Base-by-base conservation (phyloP, 2,329 filamentous ascomycete genomes). In the Fusarium brachygibbosum region DNA sequence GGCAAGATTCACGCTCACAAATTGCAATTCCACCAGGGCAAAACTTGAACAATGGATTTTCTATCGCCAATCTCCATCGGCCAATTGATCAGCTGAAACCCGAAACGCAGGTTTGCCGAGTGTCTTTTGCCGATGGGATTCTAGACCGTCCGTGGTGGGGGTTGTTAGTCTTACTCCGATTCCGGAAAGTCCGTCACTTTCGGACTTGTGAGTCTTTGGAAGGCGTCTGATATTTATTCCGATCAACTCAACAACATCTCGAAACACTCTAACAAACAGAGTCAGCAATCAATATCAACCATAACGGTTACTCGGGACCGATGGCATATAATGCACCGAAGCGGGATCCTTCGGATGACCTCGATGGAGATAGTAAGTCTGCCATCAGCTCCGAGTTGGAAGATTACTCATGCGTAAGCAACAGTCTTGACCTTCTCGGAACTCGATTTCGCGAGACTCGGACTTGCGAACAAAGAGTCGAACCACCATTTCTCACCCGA, bases 351-450 rank as follows among this genome's bases (percentile, higher is more conserved):
- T 42, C 31, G 34, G 66, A 68, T 19, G 52, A 68, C 8, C 38
- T 68, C 2, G 66, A 62, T 3, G 66, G 66, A 2, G 66, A 68
- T 21, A 68, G 66, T 69, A 29, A 69, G 66, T 9, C 21, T 4
- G 12, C 6, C 14, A 8, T 28, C 5, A n/a, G 13, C 2, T 8
- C 4, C 5, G 4, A 6, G 3, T 19, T 21, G 41, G 50, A 38
- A 23, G 16, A 14, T 5, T 21, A 31, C 65, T 68, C 37, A 68
- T 38, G 23, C 31, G 13, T 17, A 28, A 52, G 3, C 45, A 21
- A 46, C 32, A 68, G 66, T 68, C 25, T 53, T 68, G 54, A 69
- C 60, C 2, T 68, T 68, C 19, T 68, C 66, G 4, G 66, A 68
- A 14, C 61, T 68, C 16, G 66, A 68, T n/a, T 69, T 68, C 12